Conservation (phyloP, 2,329 filamentous ascomycete genomes). For the Fusarium camptoceras region DNA sequence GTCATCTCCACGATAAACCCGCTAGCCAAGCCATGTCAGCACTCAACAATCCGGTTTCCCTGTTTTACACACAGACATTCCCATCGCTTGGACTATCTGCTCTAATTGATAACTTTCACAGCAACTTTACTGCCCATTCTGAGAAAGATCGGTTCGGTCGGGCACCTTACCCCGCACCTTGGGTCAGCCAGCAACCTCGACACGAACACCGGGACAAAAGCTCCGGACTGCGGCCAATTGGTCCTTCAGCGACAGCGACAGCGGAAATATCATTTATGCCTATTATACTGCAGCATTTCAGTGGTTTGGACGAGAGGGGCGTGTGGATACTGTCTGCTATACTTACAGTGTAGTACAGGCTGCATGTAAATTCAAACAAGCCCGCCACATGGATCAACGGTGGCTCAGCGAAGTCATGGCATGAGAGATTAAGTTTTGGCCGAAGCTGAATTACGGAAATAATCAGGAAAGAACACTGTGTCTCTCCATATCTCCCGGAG, state of each 20-base stretch:
- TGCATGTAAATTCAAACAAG: not conserved
- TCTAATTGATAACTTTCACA: not conserved
- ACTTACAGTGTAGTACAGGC: too few relatives aligned
- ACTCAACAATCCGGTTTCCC: slow-evolving; percentile 9
- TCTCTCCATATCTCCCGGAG: not conserved
- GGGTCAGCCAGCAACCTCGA: not conserved
- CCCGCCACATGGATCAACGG: not conserved
- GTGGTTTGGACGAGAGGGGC: not conserved
- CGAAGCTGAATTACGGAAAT: not conserved
- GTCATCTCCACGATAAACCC: slow-evolving; percentile 34
- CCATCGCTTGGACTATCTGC: not conserved
- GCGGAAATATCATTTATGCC: not conserved
- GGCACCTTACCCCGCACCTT: not conserved
- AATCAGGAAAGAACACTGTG: not conserved
- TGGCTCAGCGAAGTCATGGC: not conserved
- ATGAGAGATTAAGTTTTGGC: not conserved
- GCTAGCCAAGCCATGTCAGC: slow-evolving; percentile 25
- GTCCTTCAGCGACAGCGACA: not conserved
- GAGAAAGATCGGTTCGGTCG: not conserved
- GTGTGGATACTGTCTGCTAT: not conserved
- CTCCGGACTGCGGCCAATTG: slow-evolving; percentile 9
- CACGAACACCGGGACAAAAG: slow-evolving; percentile 11
- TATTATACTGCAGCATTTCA: not conserved
- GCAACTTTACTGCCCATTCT: not conserved
- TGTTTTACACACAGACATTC: slow-evolving; percentile 24